Evolutionary conservation across 495 filamentous ascomycete species (phyloP).

Genomic region (Tetracladium setigerum): DNA sequence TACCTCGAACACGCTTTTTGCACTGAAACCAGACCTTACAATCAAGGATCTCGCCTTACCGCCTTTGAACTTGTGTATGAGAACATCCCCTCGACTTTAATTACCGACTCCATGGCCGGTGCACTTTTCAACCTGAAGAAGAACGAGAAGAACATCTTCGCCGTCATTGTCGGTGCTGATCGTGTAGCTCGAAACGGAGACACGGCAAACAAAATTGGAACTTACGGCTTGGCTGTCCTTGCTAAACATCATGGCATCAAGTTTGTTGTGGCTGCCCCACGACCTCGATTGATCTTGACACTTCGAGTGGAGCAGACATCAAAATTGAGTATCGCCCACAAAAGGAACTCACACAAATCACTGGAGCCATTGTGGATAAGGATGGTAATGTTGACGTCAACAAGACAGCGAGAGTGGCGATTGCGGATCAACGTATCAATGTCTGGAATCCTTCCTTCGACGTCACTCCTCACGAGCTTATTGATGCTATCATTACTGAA

Average conservation of each 20-base stretch:
- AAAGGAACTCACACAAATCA: conserved; percentile 73
- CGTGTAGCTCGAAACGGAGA: conserved; percentile 94
- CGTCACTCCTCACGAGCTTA: conserved; percentile 76
- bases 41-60: conserved; percentile 91
- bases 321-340: conserved; percentile 78
- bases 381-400: conserved; percentile 41
- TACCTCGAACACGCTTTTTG: conserved; percentile 77
- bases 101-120: conserved; percentile 95
- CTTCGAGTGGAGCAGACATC: conserved; percentile 66
- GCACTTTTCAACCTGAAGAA: conserved; percentile 60
- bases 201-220: conserved; percentile 98
- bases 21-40: conserved; percentile 95
- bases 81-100: conserved; percentile 81
- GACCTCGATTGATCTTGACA: conserved; percentile 85
- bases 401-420: conserved; percentile 60
- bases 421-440: conserved; percentile 70
- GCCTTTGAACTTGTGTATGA: conserved; percentile 95
- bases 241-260: conserved; percentile 83
- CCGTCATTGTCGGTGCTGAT: conserved; percentile 90
- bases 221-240: conserved; percentile 82
- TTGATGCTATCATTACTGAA: conserved; percentile 93
- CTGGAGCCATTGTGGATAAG: conserved; percentile 53
- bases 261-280: conserved; percentile 90
- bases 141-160: conserved; percentile 54
- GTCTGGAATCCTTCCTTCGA: conserved; percentile 98